Base-by-base conservation (phyloP, 2,329 filamentous ascomycete genomes). In the Geosmithia putterillii region DNA sequence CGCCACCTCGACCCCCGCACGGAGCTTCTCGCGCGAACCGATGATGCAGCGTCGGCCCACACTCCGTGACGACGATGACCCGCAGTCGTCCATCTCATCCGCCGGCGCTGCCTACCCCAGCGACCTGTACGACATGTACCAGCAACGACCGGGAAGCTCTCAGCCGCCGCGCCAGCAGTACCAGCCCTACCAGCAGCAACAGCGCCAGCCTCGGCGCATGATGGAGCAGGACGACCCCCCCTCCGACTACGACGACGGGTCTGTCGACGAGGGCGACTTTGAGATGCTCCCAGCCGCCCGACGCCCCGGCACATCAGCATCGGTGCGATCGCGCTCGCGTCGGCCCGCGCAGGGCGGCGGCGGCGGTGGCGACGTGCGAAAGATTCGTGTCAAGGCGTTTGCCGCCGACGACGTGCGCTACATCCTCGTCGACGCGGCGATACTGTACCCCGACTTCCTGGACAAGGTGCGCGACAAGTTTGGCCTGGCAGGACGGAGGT, bases 381-480 rank as follows among this genome's bases (percentile, higher is more conserved):
- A 89, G 62, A 80, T 96, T 50, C 79, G 89, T 34, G 80, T 95
- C 59, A 98, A 98, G 68, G 88, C 95, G 2, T 89, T 96, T 57
- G 80, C 77, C 2, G 83, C 77, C 2, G 84, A 87, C 38, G 92
- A 98, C 56, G 92, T 88, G 25, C 81, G 94, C 47, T 95, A 95
- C 60, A 84, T 96, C 50, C 88, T 95, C 76, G 79, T 95, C 43
- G 77, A 76, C 7, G 68, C 80, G 1, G 75, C 76, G 2, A 73
- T 87, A 12, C 78, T 82, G 47, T 95, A 88, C 59, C 67, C 73
- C 6, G 85, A 90, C 46, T 79, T 98, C 38, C 79, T 83, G 36
- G 79, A 82, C 48, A 80, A 81, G 47, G 84, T 98, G 46, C 76
- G 83, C 40, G 83, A 88, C 48, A 98, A 98, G 64, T 95, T 96